Percentiles rank a stretch among this genome's conserved stretches.
These are phyloP conservation scores for Delitschia confertaspora DNA, from an alignment of 495 filamentous ascomycete species.

Conservation along the genomic window DNA sequence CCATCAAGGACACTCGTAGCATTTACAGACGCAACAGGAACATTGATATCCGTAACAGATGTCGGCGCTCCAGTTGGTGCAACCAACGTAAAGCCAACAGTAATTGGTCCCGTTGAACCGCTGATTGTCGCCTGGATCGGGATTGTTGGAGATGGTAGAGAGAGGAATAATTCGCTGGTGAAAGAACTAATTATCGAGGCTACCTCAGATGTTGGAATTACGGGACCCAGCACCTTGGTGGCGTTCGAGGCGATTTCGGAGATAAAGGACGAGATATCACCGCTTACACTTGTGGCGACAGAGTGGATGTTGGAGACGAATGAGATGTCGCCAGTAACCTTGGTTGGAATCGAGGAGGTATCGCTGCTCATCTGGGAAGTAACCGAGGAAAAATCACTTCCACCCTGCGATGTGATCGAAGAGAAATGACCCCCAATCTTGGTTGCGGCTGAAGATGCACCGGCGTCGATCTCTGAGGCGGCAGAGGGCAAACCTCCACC, in stretches of 20 bases:
- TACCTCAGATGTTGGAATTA: constrained; percentile 2
- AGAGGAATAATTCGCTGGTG: neutral
- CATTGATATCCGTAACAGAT: no score
- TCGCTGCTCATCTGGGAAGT: neutral
- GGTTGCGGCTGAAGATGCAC: no score
- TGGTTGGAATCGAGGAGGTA: neutral
- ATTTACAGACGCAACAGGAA: no score
- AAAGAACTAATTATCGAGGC: neutral
- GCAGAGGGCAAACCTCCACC: no score
- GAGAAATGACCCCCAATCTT: no score
- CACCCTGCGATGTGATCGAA: neutral
- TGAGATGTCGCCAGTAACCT: neutral
- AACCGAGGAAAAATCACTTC: neutral
- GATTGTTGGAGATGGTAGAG: no score
- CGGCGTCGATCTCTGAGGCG: no score
- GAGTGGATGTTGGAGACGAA: neutral
- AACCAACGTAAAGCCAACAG: no score
- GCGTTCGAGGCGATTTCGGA: neutral
- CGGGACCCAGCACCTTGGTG: neutral
- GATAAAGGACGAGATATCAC: neutral
- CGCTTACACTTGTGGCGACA: neutral
- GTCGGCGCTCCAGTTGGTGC: no score
- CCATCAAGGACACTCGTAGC: no score
- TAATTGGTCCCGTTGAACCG: no score
- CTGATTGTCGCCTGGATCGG: no score